Conservation (phyloP, 164 flowering plant species). For the Kingdonia uniflora region DNA sequence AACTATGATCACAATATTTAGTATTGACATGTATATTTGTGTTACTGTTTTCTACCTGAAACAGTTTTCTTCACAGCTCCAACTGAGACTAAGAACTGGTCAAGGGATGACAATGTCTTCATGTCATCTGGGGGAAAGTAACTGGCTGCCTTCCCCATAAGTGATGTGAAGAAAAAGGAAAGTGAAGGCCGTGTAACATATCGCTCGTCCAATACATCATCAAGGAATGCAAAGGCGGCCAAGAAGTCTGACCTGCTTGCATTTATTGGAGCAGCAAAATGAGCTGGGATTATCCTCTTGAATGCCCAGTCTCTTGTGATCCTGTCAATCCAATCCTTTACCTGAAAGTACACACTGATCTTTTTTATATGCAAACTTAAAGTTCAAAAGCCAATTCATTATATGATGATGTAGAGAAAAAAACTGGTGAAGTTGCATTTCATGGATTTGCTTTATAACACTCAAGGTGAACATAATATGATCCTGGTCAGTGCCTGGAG, state of each 20-base stretch:
- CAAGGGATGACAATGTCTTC: slow-evolving; percentile 94
- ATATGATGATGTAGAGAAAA: too few relatives aligned
- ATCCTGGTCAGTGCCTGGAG: too few relatives aligned
- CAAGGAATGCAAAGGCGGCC: slow-evolving; percentile 88
- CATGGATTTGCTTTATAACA: too few relatives aligned
- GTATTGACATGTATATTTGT: too few relatives aligned
- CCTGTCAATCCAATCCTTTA: slow-evolving; percentile 78
- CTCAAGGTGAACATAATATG: too few relatives aligned
- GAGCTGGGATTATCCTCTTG: slow-evolving; percentile 91
- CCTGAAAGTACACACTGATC: slow-evolving; percentile 23
- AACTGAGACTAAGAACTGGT: slow-evolving; percentile 75
- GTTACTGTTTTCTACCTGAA: slow-evolving; percentile 45
- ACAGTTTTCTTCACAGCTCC: slow-evolving; percentile 95
- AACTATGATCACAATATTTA: too few relatives aligned
- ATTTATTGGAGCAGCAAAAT: slow-evolving; percentile 81
- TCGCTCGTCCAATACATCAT: slow-evolving; percentile 72
- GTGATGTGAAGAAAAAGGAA: slow-evolving; percentile 58
- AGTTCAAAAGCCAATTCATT: too few relatives aligned
- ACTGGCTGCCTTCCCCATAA: slow-evolving; percentile 88
- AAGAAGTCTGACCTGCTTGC: slow-evolving; percentile 77
- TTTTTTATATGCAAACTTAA: too few relatives aligned
- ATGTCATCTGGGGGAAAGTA: slow-evolving; percentile 97
- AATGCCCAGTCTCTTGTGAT: slow-evolving; percentile 75
- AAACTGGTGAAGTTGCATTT: too few relatives aligned
- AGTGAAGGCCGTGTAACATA: slow-evolving; percentile 63